A percentile compares a stretch with the other conserved stretches of the same genome.
These are phyloP conservation scores for Pyricularia sp. DNA, from an alignment of 2,329 filamentous ascomycete genomes.

Conservation along the genomic window DNA sequence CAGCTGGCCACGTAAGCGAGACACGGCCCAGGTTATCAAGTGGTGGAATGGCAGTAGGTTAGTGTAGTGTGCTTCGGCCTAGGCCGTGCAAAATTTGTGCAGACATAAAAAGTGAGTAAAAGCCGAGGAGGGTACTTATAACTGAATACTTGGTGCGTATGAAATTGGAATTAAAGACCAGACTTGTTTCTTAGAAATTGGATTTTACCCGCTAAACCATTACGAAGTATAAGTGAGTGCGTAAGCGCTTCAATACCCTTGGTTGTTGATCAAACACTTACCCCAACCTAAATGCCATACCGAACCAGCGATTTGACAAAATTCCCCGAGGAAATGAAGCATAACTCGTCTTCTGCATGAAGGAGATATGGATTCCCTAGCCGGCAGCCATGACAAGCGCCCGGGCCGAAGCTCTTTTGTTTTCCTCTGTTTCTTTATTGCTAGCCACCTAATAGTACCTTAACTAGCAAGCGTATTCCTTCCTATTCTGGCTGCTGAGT, in stretches of 20 bases:
- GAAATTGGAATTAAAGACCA: not conserved
- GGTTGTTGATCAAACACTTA: not conserved
- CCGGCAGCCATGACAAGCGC: not conserved
- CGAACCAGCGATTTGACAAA: too few relatives aligned
- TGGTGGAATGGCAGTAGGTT: not conserved
- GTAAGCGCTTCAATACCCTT: not conserved
- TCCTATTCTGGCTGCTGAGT: not conserved
- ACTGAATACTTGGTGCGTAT: too few relatives aligned
- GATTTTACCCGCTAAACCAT: too few relatives aligned
- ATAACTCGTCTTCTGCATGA: too few relatives aligned
- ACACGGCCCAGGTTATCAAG: not conserved
- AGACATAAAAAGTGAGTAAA: not conserved
- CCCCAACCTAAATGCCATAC: not conserved
- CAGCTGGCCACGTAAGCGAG: not conserved
- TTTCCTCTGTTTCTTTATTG: not conserved
- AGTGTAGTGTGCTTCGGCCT: not conserved
- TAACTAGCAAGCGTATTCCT: not conserved
- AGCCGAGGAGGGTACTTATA: not conserved
- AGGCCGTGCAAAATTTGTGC: not conserved
- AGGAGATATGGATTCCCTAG: not conserved
- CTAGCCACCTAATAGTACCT: too few relatives aligned
- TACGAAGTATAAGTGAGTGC: not conserved
- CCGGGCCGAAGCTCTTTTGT: not conserved
- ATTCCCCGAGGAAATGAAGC: too few relatives aligned
- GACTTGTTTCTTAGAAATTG: too few relatives aligned